These are phyloP conservation scores for Tympanopsis confertula DNA, from an alignment of 2,329 filamentous ascomycete species.

Conservation along the genomic window DNA sequence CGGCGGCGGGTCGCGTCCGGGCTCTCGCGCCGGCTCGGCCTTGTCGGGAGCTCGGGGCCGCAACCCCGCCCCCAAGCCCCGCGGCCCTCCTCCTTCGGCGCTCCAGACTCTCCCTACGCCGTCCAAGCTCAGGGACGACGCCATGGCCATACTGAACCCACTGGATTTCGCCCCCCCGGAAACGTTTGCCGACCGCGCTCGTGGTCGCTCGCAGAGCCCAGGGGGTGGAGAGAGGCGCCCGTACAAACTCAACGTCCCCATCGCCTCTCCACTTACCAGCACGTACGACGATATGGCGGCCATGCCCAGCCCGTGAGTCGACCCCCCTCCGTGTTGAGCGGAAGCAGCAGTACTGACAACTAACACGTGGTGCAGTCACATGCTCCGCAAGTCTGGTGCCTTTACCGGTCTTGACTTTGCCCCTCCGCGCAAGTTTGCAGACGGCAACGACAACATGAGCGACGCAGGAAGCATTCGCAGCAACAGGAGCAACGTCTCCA, in stretches of 20 bases:
- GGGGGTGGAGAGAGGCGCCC: conserved; percentile 52
- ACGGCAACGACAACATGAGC: conserved; percentile 42
- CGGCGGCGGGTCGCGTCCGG: conserved; percentile 23
- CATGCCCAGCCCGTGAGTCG: conserved; percentile 81
- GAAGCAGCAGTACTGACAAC: conserved; percentile 3
- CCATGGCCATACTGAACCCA: conserved; percentile 54
- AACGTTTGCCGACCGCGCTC: conserved; percentile 51
- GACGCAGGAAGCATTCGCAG: conserved; percentile 59
- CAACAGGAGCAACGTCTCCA: conserved; percentile 68
- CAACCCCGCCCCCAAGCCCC: neutral
- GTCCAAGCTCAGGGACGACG: conserved; percentile 71
- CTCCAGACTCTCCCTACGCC: conserved; percentile 75
- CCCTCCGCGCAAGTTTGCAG: conserved; percentile 63
- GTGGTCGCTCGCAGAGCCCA: conserved; percentile 59
- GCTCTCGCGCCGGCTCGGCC: conserved; percentile 37
- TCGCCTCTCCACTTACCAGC: conserved; percentile 68
- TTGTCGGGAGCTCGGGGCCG: conserved; percentile 20
- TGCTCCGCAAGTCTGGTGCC: conserved; percentile 65
- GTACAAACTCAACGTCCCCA: conserved; percentile 63
- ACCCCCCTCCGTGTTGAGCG: neutral
- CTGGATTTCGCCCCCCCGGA: conserved; percentile 80
- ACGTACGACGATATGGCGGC: conserved; percentile 76
- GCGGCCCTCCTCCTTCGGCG: conserved; percentile 54
- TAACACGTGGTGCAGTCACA: conserved; percentile 36
- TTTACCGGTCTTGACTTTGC: conserved; percentile 76